These are phyloP conservation scores for Saturnispora bothae DNA, from an alignment of 805 yeast species.

Conservation along the genomic window DNA sequence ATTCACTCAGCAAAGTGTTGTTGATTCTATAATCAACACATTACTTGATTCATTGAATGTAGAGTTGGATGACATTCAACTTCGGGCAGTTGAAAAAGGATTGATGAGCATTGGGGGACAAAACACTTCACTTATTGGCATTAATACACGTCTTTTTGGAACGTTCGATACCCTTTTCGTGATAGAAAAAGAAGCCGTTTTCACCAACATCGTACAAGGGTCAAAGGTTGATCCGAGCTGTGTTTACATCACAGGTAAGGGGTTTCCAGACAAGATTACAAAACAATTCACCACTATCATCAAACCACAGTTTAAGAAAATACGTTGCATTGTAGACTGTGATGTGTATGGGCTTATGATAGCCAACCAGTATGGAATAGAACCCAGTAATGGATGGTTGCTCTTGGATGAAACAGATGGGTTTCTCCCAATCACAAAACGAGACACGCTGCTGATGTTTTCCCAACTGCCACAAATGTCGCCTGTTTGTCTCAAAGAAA, in stretches of 20 bases:
- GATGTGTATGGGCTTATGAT: conserved; percentile 58
- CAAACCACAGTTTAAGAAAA: conserved; percentile 22
- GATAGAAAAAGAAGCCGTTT: conserved; percentile 44
- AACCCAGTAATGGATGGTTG: conserved; percentile 1
- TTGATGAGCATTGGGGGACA: conserved; percentile 15
- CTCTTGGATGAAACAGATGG: conserved; percentile 1
- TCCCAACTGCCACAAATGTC: background rate
- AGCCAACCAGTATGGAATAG: conserved; percentile 1
- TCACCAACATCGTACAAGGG: conserved; percentile 23
- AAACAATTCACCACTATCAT: conserved; percentile 27
- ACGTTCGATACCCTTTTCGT: conserved; percentile 26
- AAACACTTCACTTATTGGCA: conserved; percentile 1
- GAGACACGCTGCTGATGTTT: conserved; percentile 3
- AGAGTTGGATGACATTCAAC: conserved; percentile 29
- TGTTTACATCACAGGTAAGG: conserved; percentile 48
- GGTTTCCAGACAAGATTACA: conserved; percentile 54
- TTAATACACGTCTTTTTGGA: conserved; percentile 9
- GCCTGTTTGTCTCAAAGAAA: conserved; percentile 1
- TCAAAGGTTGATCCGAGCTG: conserved; percentile 14
- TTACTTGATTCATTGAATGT: conserved; percentile 31
- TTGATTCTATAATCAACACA: conserved; percentile 30
- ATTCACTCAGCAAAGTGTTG: conserved; percentile 34
- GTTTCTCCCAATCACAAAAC: conserved; percentile 3
- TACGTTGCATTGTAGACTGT: conserved; percentile 46
- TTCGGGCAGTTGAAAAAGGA: conserved; percentile 49